Base-by-base conservation (phyloP, 768 basidiomycete genomes). In the Termitomyces sp. region DNA sequence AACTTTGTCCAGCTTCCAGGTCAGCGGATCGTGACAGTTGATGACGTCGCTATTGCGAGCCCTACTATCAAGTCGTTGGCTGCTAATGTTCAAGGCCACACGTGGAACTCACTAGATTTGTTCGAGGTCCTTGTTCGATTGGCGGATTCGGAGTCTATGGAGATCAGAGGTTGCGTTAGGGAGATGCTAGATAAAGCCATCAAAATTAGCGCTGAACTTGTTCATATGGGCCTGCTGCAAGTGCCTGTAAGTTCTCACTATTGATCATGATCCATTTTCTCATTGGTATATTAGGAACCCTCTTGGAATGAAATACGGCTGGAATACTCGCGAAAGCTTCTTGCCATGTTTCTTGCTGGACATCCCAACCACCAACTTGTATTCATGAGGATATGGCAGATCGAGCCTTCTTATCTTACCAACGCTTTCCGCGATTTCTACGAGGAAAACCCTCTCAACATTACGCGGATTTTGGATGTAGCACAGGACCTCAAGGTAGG, bases 311-410 rank as follows among this genome's bases (percentile, higher is more conserved):
- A 91, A 22, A 87, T 93, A 48, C 89, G 95, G 22, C 72, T 83
- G n/a, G 93, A 93, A 63, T 92, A 98, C 71, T 86, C 92, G 2
- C 84, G 88, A 57, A 89, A 89, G 63, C 78, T 98, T 14, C 79
- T 98, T 50, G 81, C 85, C 37, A 91, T 93, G 86, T 98, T 98
- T 76, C 79, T 98, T 42, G 88, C 87, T 20, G 92, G 93, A 16
- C 91, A 95, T 67, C 94, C 95, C 8, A 95, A 95, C 64, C 94
- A 97, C 66, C 93, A 97, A 64, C 83, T 99, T 10, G 95, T 98
- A 56, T 98, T 98, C 76, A 94, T 96, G 86, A 84, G 94, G 48
- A 86, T 99, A 55, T 95, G 93, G 90, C 92, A 95, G 67, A 88
- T 92, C 43, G 85, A 94, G 66, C 91, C 91, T 0, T 77, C 86